These are phyloP conservation scores for Eutrema salsugineum DNA, from an alignment of 441 rosid species.

Conservation along the genomic window DNA sequence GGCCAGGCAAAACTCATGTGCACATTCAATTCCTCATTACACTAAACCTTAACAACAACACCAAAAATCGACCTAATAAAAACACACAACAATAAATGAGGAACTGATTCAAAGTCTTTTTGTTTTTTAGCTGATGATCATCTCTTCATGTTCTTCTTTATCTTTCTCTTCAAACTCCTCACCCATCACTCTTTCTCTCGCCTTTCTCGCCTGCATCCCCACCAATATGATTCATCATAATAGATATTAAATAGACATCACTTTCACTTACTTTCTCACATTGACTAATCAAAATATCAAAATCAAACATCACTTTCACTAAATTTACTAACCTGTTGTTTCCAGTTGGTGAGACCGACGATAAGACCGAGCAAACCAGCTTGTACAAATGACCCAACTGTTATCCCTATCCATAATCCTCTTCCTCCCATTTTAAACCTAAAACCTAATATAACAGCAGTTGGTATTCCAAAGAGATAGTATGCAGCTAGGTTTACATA, in stretches of 20 bases:
- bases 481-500: conserved; percentile 50
- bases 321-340: conserved; percentile 43
- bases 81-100: not conserved
- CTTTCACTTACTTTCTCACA: not conserved
- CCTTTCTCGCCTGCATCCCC: conserved; percentile 21
- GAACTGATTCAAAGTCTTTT: not conserved
- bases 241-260: not conserved
- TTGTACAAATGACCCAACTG: conserved; percentile 42
- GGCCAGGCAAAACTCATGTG: conserved; percentile 14
- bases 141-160: conserved; percentile 11
- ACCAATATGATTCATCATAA: too few relatives aligned
- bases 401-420: conserved; percentile 61
- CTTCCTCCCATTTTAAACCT: conserved; percentile 37
- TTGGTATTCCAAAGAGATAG: conserved; percentile 50
- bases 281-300: not conserved
- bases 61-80: not conserved
- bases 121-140: not conserved
- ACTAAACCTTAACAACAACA: not conserved
- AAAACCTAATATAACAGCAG: conserved; percentile 43
- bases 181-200: conserved; percentile 29
- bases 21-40: not conserved
- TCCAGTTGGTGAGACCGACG: conserved; percentile 42
- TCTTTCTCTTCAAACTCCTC: conserved; percentile 19
- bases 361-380: conserved; percentile 36
- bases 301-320: conserved; percentile 1